Evolutionary conservation across 306 rosid species (phyloP).

Genomic region (Cicer cuneatum): DNA sequence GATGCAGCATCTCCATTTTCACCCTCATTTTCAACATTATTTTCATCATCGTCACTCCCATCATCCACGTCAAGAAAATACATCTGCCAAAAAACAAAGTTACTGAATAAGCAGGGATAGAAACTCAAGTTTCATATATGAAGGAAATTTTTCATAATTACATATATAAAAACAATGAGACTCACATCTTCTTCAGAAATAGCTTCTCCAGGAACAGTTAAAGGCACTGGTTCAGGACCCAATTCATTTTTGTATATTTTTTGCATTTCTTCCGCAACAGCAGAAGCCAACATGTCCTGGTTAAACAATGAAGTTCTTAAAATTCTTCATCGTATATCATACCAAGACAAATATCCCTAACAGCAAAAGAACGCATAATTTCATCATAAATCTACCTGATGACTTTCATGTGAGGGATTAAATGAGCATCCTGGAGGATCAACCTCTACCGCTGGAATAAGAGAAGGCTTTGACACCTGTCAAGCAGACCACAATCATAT

Average conservation of each 20-base stretch:
- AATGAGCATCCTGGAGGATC: conserved; percentile 92
- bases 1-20: conserved; percentile 54
- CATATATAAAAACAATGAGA: conserved; percentile 34
- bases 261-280: conserved; percentile 92
- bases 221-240: conserved; percentile 91
- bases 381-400: conserved; percentile 66
- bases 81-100: conserved; percentile 55
- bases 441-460: conserved; percentile 92
- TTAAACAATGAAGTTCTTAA: conserved; percentile 38
- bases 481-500: conserved; percentile 28
- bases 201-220: conserved; percentile 78
- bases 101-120: conserved; percentile 24
- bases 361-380: neutral
- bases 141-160: neutral
- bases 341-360: conserved; percentile 11
- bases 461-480: conserved; percentile 63
- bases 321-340: neutral
- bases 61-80: conserved; percentile 81
- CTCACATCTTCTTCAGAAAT: conserved; percentile 88
- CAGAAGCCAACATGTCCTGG: conserved; percentile 82
- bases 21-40: conserved; percentile 53
- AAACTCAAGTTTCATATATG: conserved; percentile 6
- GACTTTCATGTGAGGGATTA: conserved; percentile 82
- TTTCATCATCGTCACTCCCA: conserved; percentile 69
- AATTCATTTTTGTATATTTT: conserved; percentile 85